Conservation (phyloP, 345 rosid species). For the Pugionium cornutum region DNA sequence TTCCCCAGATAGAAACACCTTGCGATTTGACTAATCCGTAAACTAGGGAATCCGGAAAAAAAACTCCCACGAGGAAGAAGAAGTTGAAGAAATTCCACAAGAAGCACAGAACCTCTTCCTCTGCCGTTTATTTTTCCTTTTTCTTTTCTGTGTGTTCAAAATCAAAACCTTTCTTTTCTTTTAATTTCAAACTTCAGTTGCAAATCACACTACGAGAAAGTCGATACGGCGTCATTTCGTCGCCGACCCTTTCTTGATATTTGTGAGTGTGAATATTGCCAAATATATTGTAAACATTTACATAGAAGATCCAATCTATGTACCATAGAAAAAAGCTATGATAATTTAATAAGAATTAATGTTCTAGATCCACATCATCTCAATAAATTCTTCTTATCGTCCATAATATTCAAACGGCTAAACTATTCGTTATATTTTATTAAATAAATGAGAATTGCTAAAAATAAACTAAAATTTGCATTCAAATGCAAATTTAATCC, state of each 20-base stretch:
- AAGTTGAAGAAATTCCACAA: slow-evolving; percentile 1
- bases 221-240: slow-evolving; percentile 28
- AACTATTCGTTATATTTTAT: no score
- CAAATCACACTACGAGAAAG: slow-evolving; percentile 2
- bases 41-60: neutral
- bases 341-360: neutral
- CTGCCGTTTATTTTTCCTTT: slow-evolving; percentile 11
- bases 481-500: no score
- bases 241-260: slow-evolving; percentile 29
- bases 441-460: no score
- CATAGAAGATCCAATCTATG: neutral
- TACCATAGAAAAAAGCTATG: neutral
- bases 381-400: no score
- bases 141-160: neutral
- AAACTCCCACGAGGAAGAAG: slow-evolving; percentile 4
- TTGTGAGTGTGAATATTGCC: neutral
- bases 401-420: no score
- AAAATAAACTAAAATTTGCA: no score
- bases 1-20: slow-evolving; percentile 7
- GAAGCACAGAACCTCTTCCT: slow-evolving; percentile 21
- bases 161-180: neutral
- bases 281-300: neutral
- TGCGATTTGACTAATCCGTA: slow-evolving; percentile 11
- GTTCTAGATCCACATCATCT: no score
- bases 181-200: slow-evolving; percentile 12